Evolutionary conservation across 306 rosid genomes (phyloP), one percentile per base, ranked within the genome.

Genomic region (Ammopiptanthus mongolicus): DNA sequence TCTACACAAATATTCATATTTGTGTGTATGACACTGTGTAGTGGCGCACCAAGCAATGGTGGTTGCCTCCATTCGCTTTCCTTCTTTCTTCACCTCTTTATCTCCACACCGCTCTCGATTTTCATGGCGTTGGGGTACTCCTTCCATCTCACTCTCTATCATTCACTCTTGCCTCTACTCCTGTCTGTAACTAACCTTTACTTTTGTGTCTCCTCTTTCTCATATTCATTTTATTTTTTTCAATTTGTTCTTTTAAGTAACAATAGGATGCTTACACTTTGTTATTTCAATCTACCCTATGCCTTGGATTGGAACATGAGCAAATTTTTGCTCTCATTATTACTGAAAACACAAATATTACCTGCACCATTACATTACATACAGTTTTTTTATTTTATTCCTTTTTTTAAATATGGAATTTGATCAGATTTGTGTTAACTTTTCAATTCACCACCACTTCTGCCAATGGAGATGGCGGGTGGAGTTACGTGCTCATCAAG

Each of bases 11-110:
- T n/a, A n/a, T n/a, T n/a, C n/a, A n/a, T n/a, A n/a, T n/a, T n/a
- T n/a, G n/a, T n/a, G n/a, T n/a, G n/a, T n/a, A n/a, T n/a, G n/a
- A n/a, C n/a, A n/a, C n/a, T n/a, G 42, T 37, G 28, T 37, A 0
- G 42, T 37, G 42, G 19, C 39, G 62, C 44, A 69, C 22, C 62
- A 57, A 83, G 75, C 67, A 57, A 83, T 85, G 88, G 86, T 75
- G 48, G 78, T 71, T 71, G 87, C 86, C 25, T 75, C 90, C 14
- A 33, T 86, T 84, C 88, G 96, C 36, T 77, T 90, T 25, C 84
- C 87, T 74, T 65, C 87, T 78, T 84, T 90, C 42, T 76, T 90
- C 21, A 9, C 74, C 62, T 73, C 41, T 67, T 69, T 88, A 21
- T 53, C 81, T 31, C 69, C 76, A 5, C 67, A 34, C 56, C 73